A percentile compares a stretch with the other conserved stretches of the same genome.
Conservation (phyloP, 2,329 filamentous ascomycete species). For the Gaeumannomyces sp. region DNA sequence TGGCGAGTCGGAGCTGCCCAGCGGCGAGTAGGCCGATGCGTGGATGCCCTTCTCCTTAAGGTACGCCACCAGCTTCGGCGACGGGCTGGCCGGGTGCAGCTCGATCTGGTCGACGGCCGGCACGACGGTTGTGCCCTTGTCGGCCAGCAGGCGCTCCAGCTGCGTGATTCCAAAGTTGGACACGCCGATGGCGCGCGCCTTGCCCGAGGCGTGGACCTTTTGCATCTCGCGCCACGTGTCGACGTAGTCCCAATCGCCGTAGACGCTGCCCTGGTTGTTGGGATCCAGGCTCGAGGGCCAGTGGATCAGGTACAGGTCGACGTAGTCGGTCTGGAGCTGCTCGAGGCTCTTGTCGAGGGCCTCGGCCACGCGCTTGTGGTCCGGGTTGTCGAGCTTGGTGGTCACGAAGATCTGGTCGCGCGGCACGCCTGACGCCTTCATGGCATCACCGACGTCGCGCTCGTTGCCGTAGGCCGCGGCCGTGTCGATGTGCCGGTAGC, state of each 20-base stretch:
- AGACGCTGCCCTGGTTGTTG: slow-evolving; percentile 10
- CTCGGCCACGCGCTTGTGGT: slow-evolving; percentile 13
- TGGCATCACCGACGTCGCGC: slow-evolving; percentile 14
- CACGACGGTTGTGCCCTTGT: slow-evolving; percentile 55
- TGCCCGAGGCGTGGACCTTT: slow-evolving; percentile 13
- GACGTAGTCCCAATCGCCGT: slow-evolving; percentile 10
- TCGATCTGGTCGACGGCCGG: slow-evolving; percentile 78
- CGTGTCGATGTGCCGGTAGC: slow-evolving; percentile 16
- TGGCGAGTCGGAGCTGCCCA: slow-evolving; percentile 65
- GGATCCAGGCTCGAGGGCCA: slow-evolving; percentile 12
- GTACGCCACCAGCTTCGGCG: slow-evolving; percentile 71
- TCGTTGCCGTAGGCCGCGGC: slow-evolving; percentile 15
- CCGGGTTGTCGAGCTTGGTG: slow-evolving; percentile 14
- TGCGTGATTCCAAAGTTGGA: slow-evolving; percentile 13
- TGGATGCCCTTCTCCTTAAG: slow-evolving; percentile 69
- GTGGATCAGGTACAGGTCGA: slow-evolving; percentile 16
- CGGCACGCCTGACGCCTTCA: slow-evolving; percentile 13
- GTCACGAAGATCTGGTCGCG: slow-evolving; percentile 15
- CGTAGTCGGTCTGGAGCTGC: slow-evolving; percentile 12
- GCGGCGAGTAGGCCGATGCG: slow-evolving; percentile 66
- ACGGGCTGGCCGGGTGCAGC: slow-evolving; percentile 74
- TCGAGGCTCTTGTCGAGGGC: slow-evolving; percentile 14
- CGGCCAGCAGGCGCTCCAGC: slow-evolving; percentile 48
- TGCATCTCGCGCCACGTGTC: slow-evolving; percentile 15
- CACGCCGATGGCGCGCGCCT: slow-evolving; percentile 15